phyloP scores from a whole-genome alignment of 1,284 basidiomycete species.

The Flammula alnicola region DNA sequence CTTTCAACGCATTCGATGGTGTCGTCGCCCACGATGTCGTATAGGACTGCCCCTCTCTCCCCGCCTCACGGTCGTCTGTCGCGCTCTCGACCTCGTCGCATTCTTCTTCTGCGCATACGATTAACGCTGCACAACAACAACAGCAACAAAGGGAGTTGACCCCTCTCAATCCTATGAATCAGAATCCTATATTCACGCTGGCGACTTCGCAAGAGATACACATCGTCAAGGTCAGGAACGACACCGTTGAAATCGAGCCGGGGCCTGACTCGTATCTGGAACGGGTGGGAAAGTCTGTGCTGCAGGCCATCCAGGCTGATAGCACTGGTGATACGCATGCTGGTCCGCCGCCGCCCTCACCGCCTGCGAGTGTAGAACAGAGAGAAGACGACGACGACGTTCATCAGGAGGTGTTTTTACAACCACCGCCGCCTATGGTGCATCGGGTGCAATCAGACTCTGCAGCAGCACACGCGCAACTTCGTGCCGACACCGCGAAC shows the following conservation, averaged over 20 bases:
- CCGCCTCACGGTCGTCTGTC: conserved; percentile 15
- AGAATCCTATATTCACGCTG: conserved; percentile 41
- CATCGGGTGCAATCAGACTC: conserved; percentile 8
- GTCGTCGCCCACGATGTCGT: conserved; percentile 33
- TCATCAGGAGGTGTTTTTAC: conserved; percentile 14
- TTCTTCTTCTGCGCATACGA: conserved; percentile 41
- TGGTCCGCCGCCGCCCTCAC: conserved; percentile 69
- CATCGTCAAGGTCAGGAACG: conserved; percentile 54
- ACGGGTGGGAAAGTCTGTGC: conserved; percentile 37
- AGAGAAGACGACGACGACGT: conserved; percentile 33
- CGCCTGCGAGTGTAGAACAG: conserved; percentile 62
- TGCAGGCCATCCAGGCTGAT: conserved; percentile 30
- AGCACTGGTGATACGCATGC: conserved; percentile 30
- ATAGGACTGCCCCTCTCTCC: conserved; percentile 31
- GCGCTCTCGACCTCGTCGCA: conserved; percentile 30
- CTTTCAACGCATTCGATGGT: conserved; percentile 16
- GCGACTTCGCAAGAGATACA: conserved; percentile 47
- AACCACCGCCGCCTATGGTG: conserved; percentile 3
- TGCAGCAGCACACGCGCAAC: not conserved
- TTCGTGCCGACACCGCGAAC: not conserved
- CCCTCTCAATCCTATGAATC: conserved; percentile 10
- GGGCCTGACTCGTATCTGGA: conserved; percentile 36
- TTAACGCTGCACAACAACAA: conserved; percentile 16
- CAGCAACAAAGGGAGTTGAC: not conserved
- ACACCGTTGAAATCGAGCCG: conserved; percentile 45